Percentiles rank a stretch among this genome's conserved stretches.
These are phyloP conservation scores for Darksidea phi DNA, from an alignment of 495 filamentous ascomycete genomes.

Conservation along the genomic window DNA sequence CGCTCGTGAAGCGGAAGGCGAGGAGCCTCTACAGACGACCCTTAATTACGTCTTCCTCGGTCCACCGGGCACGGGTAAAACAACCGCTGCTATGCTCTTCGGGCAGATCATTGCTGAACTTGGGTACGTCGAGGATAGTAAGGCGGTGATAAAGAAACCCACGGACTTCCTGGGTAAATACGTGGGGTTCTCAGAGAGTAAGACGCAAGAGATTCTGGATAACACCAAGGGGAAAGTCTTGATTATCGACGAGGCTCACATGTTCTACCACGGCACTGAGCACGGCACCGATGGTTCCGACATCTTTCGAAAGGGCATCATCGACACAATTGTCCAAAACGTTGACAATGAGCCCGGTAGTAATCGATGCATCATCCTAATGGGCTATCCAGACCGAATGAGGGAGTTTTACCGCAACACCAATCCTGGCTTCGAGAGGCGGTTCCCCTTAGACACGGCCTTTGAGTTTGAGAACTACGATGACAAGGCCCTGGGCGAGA, in stretches of 20 bases:
- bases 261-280: constrained; percentile 15
- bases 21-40: constrained; percentile 53
- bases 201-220: constrained; percentile 30
- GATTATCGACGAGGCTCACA: constrained; percentile 38
- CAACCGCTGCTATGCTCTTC: constrained; percentile 67
- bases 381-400: constrained; percentile 27
- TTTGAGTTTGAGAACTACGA: constrained; percentile 17
- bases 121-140: constrained; percentile 27
- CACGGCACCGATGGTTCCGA: constrained; percentile 5
- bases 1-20: constrained; percentile 57
- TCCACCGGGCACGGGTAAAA: constrained; percentile 71
- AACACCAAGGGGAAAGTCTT: constrained; percentile 34
- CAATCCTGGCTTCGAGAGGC: constrained; percentile 23
- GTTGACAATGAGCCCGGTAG: constrained; percentile 13
- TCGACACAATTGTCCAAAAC: constrained; percentile 30
- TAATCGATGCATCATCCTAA: constrained; percentile 23
- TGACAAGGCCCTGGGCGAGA: constrained; percentile 1
- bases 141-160: constrained; percentile 37
- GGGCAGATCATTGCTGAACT: constrained; percentile 35
- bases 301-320: constrained; percentile 10
- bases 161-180: constrained; percentile 34
- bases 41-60: constrained; percentile 70
- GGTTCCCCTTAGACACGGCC: constrained; percentile 23
- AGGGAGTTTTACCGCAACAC: constrained; percentile 2
- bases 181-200: constrained; percentile 31